Evolutionary conservation across 768 basidiomycete genomes (phyloP), one percentile per base, ranked within the genome.

Genomic region (Phylloporus scabripes): DNA sequence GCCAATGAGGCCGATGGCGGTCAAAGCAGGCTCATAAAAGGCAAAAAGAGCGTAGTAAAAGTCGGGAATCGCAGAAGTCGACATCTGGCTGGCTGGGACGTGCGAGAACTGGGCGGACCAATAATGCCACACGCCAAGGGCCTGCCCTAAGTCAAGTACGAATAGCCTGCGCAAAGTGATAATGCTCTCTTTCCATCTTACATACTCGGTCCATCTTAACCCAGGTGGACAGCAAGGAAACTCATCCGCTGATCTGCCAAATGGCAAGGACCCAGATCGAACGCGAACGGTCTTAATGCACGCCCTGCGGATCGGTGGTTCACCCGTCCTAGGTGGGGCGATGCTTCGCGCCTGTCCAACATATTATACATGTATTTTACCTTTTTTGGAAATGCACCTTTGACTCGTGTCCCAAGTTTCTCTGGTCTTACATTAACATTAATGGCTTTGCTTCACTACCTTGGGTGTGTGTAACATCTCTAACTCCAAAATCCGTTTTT

Each of bases 221-320:
- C 85, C 84, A 85, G 81, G 83, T 72, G 76, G 74, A 69, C 74
- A 69, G 73, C 70, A 55, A 60, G 56, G 42, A 48, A 48, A 17
- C 7, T 1, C 49, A 51, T 56, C 58, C 72, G 74, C 74, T 73
- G 74, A 58, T 69, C 64, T 65, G 73, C 83, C 74, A 81, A 87
- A 90, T 89, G 86, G 86, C 81, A 75, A 77, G 73, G 80, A 84
- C 81, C 84, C 65, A 87, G 80, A 88, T 31, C 12, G 62, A 68
- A 61, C 70, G 64, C 80, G 43, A 23, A 77, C 71, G 76, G 78
- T 79, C 79, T 80, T 85, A 88, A 88, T 89, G 85, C 85, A 74
- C 42, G 54, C 54, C 55, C 65, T 58, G 53, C 68, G 18, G 36
- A 20, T 37, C 9, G 36, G 34, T 18, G 34, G 34, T 37, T 9